Percentiles rank a stretch among this genome's conserved stretches.
phyloP scores from a whole-genome alignment of 1,284 basidiomycete species.

The Phellopilus nigrolimitatus region DNA sequence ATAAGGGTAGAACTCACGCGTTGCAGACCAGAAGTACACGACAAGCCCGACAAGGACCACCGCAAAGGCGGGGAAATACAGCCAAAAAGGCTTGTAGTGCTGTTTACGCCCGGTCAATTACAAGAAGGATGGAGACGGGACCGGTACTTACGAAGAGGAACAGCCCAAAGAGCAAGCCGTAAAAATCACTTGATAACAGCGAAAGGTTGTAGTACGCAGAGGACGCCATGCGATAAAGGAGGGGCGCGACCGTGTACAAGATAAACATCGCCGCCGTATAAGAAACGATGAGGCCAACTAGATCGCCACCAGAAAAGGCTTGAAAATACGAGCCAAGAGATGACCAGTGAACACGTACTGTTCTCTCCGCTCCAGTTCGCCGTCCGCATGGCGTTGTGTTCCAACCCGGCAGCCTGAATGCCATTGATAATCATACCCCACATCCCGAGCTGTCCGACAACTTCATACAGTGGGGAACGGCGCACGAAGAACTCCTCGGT shows the following conservation, averaged over 20 bases:
- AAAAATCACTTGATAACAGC: slow-evolving; percentile 80
- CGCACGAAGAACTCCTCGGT: slow-evolving; percentile 85
- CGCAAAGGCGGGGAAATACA: slow-evolving; percentile 74
- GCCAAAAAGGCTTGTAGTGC: slow-evolving; percentile 78
- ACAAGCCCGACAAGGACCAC: slow-evolving; percentile 69
- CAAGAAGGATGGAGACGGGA: slow-evolving; percentile 2
- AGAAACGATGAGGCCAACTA: slow-evolving; percentile 69
- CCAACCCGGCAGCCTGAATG: slow-evolving; percentile 69
- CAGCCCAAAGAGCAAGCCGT: slow-evolving; percentile 75
- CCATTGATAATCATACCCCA: slow-evolving; percentile 78
- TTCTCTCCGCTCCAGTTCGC: slow-evolving; percentile 69
- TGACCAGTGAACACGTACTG: slow-evolving; percentile 37
- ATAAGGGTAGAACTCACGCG: slow-evolving; percentile 47
- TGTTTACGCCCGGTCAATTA: slow-evolving; percentile 28
- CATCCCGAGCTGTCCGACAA: slow-evolving; percentile 81
- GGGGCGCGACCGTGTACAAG: slow-evolving; percentile 78
- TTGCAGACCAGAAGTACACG: slow-evolving; percentile 78
- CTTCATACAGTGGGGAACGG: slow-evolving; percentile 75
- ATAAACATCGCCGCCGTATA: slow-evolving; percentile 80
- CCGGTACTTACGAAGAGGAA: slow-evolving; percentile 23
- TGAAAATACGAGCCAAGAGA: background rate
- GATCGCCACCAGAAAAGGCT: slow-evolving; percentile 1
- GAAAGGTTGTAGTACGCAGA: slow-evolving; percentile 82
- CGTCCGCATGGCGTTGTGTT: slow-evolving; percentile 59
- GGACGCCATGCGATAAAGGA: slow-evolving; percentile 78